Evolutionary conservation across 148 eudicot genomes (phyloP).

Genomic region (Rhododendron molle): DNA sequence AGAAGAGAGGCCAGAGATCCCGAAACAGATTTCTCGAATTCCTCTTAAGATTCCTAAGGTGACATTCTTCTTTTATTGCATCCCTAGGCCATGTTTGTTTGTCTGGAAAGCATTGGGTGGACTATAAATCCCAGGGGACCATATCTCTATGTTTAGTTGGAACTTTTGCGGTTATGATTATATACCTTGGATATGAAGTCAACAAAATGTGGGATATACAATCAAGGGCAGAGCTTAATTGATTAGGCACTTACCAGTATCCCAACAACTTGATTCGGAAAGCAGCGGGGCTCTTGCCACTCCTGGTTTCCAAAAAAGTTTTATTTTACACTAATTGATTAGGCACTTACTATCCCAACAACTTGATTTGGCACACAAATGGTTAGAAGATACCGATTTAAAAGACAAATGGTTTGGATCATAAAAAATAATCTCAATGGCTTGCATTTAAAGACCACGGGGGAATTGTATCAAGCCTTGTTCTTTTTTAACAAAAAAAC

Average conservation of each 20-base stretch:
- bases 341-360: background rate
- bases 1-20: conserved; percentile 41
- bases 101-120: background rate
- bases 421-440: background rate
- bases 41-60: conserved; percentile 70
- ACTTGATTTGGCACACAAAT: background rate
- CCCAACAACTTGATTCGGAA: background rate
- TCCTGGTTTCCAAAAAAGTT: too few species aligned
- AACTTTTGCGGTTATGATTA: background rate
- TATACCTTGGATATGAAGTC: background rate
- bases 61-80: background rate
- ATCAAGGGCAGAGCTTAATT: background rate
- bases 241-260: background rate
- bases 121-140: background rate
- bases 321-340: background rate
- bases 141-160: background rate
- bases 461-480: background rate
- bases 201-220: background rate
- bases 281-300: too few species aligned
- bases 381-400: background rate
- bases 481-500: too few species aligned
- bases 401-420: background rate
- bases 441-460: background rate
- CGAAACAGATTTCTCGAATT: conserved; percentile 29
- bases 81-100: background rate